phyloP scores from a whole-genome alignment of 192 early-diverging fungal genomes.

The Diversispora eburnea region DNA sequence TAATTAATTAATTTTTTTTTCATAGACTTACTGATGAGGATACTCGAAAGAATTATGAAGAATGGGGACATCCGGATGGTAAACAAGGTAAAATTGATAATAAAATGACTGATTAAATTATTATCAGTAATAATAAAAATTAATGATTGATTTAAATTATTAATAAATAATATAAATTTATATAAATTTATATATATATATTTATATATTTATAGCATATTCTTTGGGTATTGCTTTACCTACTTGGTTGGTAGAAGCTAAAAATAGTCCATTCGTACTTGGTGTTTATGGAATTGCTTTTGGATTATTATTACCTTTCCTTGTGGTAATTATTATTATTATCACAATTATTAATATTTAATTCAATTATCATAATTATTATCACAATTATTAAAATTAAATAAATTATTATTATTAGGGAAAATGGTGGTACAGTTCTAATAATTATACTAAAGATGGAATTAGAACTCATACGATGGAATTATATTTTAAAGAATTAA shows the following conservation, averaged over 20 bases:
- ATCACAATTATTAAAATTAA: too few species aligned
- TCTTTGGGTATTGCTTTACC: constrained; percentile 94
- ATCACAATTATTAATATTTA: neutral
- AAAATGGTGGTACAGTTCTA: constrained; percentile 93
- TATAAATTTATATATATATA: neutral
- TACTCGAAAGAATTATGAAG: constrained; percentile 86
- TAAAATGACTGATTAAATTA: constrained; percentile 17
- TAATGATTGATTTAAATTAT: neutral
- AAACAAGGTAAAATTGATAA: constrained; percentile 54
- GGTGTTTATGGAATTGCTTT: constrained; percentile 82
- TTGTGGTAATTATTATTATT: constrained; percentile 53
- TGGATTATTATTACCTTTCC: constrained; percentile 82
- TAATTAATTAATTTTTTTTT: constrained; percentile 16
- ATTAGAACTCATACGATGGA: constrained; percentile 90
- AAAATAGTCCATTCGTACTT: constrained; percentile 81
- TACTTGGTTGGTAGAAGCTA: constrained; percentile 80
- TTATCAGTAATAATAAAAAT: constrained; percentile 34
- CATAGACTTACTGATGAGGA: constrained; percentile 84
- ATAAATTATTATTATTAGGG: constrained; percentile 50
- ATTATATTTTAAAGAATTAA: constrained; percentile 84
- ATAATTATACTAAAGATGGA: constrained; percentile 82
- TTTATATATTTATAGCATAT: constrained; percentile 44
- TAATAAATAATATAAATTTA: neutral
- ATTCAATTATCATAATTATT: too few species aligned
- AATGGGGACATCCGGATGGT: constrained; percentile 96